Evolutionary conservation across 2,329 filamentous ascomycete genomes (phyloP).

Genomic region (Pseudogymnoascus sp.): DNA sequence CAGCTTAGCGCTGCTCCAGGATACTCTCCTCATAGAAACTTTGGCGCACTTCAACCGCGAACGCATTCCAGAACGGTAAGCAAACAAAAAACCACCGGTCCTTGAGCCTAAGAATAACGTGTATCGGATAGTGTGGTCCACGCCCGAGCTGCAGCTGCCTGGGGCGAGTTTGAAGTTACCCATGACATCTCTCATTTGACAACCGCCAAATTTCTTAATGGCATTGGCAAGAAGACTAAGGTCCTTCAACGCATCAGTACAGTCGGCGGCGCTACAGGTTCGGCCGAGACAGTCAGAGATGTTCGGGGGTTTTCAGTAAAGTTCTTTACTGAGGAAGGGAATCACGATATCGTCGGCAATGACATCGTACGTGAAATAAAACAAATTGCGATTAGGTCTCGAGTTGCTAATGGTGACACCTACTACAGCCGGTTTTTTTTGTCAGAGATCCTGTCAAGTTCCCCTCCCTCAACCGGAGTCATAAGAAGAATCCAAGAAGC

Average conservation of each 20-base stretch:
- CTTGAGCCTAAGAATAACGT: neutral
- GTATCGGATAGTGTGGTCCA: conserved; percentile 43
- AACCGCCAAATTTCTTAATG: conserved; percentile 38
- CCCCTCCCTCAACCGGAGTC: conserved; percentile 38
- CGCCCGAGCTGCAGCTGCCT: conserved; percentile 42
- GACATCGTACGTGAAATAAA: conserved; percentile 22
- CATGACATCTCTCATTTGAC: conserved; percentile 13
- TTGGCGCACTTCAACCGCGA: conserved; percentile 1
- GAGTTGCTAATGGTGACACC: neutral
- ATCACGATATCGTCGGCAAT: conserved; percentile 42
- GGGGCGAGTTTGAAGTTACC: conserved; percentile 16
- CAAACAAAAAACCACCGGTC: neutral
- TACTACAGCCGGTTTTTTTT: conserved; percentile 36
- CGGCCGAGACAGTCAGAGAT: conserved; percentile 40
- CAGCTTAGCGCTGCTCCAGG: neutral
- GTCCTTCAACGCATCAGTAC: conserved; percentile 54
- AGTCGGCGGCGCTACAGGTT: conserved; percentile 37
- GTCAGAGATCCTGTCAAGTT: conserved; percentile 43
- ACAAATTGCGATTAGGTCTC: neutral
- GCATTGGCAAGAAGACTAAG: conserved; percentile 60
- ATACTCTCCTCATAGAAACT: conserved; percentile 3
- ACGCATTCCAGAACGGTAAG: conserved; percentile 12
- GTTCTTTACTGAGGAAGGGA: conserved; percentile 44
- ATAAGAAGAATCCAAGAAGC: conserved; percentile 37
- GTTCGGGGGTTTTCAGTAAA: conserved; percentile 43